Evolutionary conservation across 345 rosid species (phyloP).

Genomic region (Trapa bicornis): DNA sequence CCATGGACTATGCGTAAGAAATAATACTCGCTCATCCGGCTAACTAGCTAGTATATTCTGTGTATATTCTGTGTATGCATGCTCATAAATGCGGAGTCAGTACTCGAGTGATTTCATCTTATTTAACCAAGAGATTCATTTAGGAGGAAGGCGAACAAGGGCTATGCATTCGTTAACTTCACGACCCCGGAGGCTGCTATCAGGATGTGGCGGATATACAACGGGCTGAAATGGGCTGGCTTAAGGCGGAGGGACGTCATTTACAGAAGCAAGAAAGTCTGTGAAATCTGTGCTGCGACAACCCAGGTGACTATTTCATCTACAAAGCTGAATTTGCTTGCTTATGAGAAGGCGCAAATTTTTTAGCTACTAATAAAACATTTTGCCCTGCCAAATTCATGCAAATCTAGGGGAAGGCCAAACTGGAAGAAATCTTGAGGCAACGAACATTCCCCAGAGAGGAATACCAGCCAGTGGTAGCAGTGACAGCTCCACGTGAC

Average conservation of each 20-base stretch:
- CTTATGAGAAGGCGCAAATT: too few relatives aligned
- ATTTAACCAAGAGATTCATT: too few relatives aligned
- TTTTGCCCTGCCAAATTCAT: too few relatives aligned
- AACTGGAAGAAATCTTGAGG: neutral
- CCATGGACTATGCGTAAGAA: conserved; percentile 30
- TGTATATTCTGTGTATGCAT: too few relatives aligned
- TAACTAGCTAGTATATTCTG: too few relatives aligned
- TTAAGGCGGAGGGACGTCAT: conserved; percentile 7
- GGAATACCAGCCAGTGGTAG: conserved; percentile 6
- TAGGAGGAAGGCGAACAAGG: conserved; percentile 25
- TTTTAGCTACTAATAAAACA: too few relatives aligned
- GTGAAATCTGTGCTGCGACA: conserved; percentile 29
- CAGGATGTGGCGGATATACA: conserved; percentile 23
- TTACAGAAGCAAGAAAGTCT: conserved; percentile 23
- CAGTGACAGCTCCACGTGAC: neutral
- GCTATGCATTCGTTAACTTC: conserved; percentile 45
- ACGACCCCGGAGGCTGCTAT: conserved; percentile 20
- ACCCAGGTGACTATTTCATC: conserved; percentile 19
- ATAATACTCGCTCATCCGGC: too few relatives aligned
- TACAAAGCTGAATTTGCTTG: too few relatives aligned
- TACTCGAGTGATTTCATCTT: too few relatives aligned
- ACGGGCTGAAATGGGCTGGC: conserved; percentile 27
- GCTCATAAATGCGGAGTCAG: too few relatives aligned
- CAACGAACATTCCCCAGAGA: conserved; percentile 4
- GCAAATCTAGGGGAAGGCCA: conserved; percentile 5